Conservation (phyloP, 768 basidiomycete genomes). For the Galerina sulciceps region DNA sequence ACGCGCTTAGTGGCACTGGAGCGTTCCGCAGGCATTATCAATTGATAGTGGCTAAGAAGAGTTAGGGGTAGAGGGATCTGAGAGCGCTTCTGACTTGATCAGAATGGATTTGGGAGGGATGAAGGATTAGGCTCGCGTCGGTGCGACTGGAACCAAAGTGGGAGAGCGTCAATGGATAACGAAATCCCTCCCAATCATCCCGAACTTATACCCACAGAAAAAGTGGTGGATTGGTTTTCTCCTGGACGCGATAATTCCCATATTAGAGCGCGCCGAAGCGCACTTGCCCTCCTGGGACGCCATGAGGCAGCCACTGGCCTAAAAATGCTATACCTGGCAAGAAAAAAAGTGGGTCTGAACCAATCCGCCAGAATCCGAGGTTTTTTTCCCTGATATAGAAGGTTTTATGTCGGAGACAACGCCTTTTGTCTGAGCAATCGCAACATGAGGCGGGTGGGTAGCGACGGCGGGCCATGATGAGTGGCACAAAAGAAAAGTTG, state of each 20-base stretch:
- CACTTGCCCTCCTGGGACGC: neutral
- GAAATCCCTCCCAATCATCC: neutral
- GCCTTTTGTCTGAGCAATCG: neutral
- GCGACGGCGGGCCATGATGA: neutral
- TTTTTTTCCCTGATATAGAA: constrained; percentile 5
- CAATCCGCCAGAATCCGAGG: constrained; percentile 7
- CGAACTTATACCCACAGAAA: constrained; percentile 8
- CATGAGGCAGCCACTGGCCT: neutral
- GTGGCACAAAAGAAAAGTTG: constrained; percentile 6
- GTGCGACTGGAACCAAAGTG: neutral
- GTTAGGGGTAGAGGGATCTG: neutral
- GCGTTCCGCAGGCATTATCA: neutral
- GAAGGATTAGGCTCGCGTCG: neutral
- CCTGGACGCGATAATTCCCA: constrained; percentile 1
- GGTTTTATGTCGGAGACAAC: neutral
- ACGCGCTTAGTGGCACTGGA: neutral
- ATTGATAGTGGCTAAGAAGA: neutral
- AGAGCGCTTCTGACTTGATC: neutral
- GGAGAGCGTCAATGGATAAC: neutral
- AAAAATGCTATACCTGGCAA: neutral
- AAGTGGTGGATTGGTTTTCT: constrained; percentile 14
- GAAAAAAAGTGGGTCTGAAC: constrained; percentile 1
- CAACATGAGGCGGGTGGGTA: neutral
- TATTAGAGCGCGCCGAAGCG: neutral
- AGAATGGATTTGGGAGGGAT: neutral